These are phyloP conservation scores for Umbilicus rupestris DNA, from an alignment of 164 flowering plant genomes.

Conservation along the genomic window DNA sequence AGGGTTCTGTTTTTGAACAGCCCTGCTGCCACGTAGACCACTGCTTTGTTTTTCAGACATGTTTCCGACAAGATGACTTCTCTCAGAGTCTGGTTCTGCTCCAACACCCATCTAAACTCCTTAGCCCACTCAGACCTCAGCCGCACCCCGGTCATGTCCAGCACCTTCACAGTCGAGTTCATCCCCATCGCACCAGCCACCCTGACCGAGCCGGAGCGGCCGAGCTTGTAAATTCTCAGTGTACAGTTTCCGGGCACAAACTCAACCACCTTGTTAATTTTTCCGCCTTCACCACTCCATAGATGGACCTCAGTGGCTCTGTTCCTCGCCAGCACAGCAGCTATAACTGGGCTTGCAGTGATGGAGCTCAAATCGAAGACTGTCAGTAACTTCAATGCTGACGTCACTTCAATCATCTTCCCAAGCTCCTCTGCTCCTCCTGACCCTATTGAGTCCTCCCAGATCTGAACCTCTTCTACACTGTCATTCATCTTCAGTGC, in stretches of 20 bases:
- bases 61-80: slow-evolving; percentile 69
- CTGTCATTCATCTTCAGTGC: slow-evolving; percentile 58
- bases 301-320: slow-evolving; percentile 72
- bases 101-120: slow-evolving; percentile 72
- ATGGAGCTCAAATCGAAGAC: slow-evolving; percentile 55
- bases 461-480: slow-evolving; percentile 81
- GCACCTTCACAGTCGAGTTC: slow-evolving; percentile 65
- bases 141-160: slow-evolving; percentile 76
- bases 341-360: slow-evolving; percentile 66
- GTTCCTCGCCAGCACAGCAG: slow-evolving; percentile 81
- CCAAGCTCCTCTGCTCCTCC: slow-evolving; percentile 90
- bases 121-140: slow-evolving; percentile 80
- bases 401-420: slow-evolving; percentile 81
- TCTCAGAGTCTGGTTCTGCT: slow-evolving; percentile 61
- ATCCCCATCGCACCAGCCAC: slow-evolving; percentile 66
- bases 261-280: slow-evolving; percentile 67
- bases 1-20: slow-evolving; percentile 64
- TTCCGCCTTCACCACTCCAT: slow-evolving; percentile 60
- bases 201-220: slow-evolving; percentile 56
- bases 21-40: slow-evolving; percentile 82
- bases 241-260: slow-evolving; percentile 62
- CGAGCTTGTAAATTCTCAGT: slow-evolving; percentile 53
- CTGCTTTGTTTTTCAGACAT: slow-evolving; percentile 68
- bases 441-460: slow-evolving; percentile 91
- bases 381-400: slow-evolving; percentile 56